Evolutionary conservation across 306 rosid genomes (phyloP).

Genomic region (Cucurbita ficifolia): DNA sequence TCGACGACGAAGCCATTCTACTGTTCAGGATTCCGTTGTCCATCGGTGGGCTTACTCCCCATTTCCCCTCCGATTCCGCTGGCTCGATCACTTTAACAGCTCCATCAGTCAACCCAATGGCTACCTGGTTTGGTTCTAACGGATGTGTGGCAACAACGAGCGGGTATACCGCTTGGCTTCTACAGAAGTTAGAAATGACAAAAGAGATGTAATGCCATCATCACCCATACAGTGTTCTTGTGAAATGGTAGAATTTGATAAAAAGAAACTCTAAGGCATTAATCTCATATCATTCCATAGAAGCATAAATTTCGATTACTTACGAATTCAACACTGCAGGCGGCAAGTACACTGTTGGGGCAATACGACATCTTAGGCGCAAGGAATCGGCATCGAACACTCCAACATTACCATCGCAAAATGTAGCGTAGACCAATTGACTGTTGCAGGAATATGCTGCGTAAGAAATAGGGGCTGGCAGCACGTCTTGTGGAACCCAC

Average conservation of each 20-base stretch:
- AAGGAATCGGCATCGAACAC: slow-evolving; percentile 75
- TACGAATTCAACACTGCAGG: slow-evolving; percentile 44
- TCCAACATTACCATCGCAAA: slow-evolving; percentile 61
- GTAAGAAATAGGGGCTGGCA: slow-evolving; percentile 50
- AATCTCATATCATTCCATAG: not conserved
- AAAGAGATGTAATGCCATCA: not conserved
- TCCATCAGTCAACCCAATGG: slow-evolving; percentile 65
- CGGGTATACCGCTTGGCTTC: slow-evolving; percentile 53
- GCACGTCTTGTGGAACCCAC: slow-evolving; percentile 83
- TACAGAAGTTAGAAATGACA: slow-evolving; percentile 9
- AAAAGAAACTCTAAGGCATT: not conserved
- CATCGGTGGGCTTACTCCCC: slow-evolving; percentile 51
- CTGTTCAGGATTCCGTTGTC: slow-evolving; percentile 50
- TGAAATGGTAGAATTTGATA: not conserved
- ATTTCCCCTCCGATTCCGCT: slow-evolving; percentile 46
- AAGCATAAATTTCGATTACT: slow-evolving; percentile 8
- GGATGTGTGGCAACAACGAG: slow-evolving; percentile 69
- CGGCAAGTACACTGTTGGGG: slow-evolving; percentile 51
- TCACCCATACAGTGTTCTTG: not conserved
- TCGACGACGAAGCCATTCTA: slow-evolving; percentile 42
- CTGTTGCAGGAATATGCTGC: slow-evolving; percentile 75
- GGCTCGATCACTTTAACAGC: slow-evolving; percentile 80
- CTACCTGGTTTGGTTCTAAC: slow-evolving; percentile 53
- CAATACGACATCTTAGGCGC: slow-evolving; percentile 64
- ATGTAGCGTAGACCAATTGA: slow-evolving; percentile 45